Evolutionary conservation across 1,284 basidiomycete genomes (phyloP).

Genomic region (Macrocystidia cucumis): DNA sequence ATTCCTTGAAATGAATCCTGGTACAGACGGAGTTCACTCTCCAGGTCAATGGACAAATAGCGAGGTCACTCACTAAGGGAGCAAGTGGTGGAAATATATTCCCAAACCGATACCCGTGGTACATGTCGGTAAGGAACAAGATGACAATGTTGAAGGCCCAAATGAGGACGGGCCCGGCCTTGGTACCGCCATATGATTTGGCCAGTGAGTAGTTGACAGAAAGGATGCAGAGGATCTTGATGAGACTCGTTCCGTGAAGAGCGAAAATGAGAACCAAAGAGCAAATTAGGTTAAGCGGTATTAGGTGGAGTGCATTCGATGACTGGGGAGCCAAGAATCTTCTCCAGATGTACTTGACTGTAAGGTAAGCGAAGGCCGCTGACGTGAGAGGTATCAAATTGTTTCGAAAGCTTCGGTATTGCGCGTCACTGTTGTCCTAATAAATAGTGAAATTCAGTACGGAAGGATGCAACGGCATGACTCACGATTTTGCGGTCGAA

Average conservation of each 20-base stretch:
- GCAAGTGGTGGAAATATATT: constrained; percentile 48
- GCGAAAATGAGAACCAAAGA: constrained; percentile 66
- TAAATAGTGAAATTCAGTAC: constrained; percentile 9
- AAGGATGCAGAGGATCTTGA: constrained; percentile 78
- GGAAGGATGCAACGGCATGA: constrained; percentile 10
- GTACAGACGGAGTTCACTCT: constrained; percentile 3
- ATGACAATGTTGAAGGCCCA: constrained; percentile 76
- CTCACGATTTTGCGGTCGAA: constrained; percentile 60
- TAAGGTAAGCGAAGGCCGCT: constrained; percentile 41
- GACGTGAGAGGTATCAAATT: constrained; percentile 58
- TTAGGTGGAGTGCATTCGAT: constrained; percentile 29
- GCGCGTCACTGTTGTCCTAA: constrained; percentile 82
- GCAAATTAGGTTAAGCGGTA: constrained; percentile 54
- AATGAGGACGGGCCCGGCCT: constrained; percentile 41
- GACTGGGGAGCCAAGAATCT: constrained; percentile 12
- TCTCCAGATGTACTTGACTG: constrained; percentile 38
- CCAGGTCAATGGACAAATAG: not conserved
- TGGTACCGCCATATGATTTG: constrained; percentile 35
- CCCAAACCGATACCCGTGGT: constrained; percentile 70
- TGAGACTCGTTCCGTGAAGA: constrained; percentile 80
- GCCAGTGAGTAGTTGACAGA: constrained; percentile 65
- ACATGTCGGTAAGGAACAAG: constrained; percentile 75
- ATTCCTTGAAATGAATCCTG: constrained; percentile 68
- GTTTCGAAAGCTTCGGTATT: constrained; percentile 78
- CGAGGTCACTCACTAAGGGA: constrained; percentile 21